A percentile compares a stretch with the other conserved stretches of the same genome.
Evolutionary conservation across 2,329 filamentous ascomycete genomes (phyloP).

Genomic region (Phaeoacremonium minimum): DNA sequence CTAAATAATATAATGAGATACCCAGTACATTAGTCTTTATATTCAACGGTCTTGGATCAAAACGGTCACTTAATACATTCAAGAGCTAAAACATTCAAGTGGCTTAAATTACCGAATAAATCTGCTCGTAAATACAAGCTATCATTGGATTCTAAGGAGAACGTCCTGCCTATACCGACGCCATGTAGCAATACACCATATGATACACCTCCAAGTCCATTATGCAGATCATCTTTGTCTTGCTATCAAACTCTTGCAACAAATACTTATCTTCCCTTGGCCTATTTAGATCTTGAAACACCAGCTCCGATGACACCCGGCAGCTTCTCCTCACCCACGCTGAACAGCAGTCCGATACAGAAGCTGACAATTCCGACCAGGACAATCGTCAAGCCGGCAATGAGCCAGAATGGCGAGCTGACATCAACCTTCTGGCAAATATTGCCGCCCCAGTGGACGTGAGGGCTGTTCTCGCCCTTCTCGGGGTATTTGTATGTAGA

Average conservation of each 20-base stretch:
- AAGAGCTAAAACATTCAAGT: no score
- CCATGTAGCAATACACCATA: slow-evolving; percentile 19
- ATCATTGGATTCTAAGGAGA: no score
- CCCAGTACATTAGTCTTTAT: no score
- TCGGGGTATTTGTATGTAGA: slow-evolving; percentile 42
- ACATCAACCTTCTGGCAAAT: slow-evolving; percentile 91
- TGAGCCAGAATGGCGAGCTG: slow-evolving; percentile 83
- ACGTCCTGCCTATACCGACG: slow-evolving; percentile 13
- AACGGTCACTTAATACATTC: no score
- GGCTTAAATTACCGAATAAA: no score
- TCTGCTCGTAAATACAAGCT: no score
- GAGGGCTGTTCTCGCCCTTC: slow-evolving; percentile 33
- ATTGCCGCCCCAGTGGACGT: slow-evolving; percentile 69
- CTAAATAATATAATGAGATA: not conserved
- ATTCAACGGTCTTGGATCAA: no score
- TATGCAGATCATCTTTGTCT: no score
- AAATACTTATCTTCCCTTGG: slow-evolving; percentile 1
- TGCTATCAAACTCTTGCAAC: not conserved
- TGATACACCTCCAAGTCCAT: slow-evolving; percentile 17
- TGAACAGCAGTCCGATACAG: slow-evolving; percentile 74
- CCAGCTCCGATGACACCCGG: slow-evolving; percentile 96
- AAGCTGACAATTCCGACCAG: slow-evolving; percentile 65
- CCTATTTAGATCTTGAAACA: slow-evolving; percentile 67
- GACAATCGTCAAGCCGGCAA: slow-evolving; percentile 69
- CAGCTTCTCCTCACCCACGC: slow-evolving; percentile 79